Conservation (phyloP, 1,139 yeast genomes). For the Chernovozyma sophiae-reginae region DNA sequence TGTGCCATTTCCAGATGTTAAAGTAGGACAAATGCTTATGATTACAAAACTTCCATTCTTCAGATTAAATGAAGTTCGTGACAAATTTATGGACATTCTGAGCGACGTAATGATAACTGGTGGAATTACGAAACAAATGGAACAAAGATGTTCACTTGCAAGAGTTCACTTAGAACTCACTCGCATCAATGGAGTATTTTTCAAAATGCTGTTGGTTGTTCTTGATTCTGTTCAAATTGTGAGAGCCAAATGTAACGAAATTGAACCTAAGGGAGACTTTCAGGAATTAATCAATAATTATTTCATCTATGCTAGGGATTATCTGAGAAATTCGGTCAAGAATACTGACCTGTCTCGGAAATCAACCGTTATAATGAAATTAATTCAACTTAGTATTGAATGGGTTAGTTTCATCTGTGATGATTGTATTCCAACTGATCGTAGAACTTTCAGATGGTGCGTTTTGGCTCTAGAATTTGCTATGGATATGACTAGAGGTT, state of each 20-base stretch:
- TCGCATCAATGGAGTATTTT: slow-evolving; percentile 63
- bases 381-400: slow-evolving; percentile 74
- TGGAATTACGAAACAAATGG: slow-evolving; percentile 38
- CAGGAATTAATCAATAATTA: slow-evolving; percentile 77
- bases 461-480: slow-evolving; percentile 94
- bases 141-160: slow-evolving; percentile 67
- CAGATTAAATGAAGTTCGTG: slow-evolving; percentile 32
- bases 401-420: slow-evolving; percentile 94
- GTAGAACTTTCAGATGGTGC: slow-evolving; percentile 92
- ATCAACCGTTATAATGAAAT: slow-evolving; percentile 65
- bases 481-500: slow-evolving; percentile 91
- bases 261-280: slow-evolving; percentile 49
- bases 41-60: slow-evolving; percentile 48
- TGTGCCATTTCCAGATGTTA: slow-evolving; percentile 46
- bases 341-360: slow-evolving; percentile 63
- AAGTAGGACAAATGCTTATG: slow-evolving; percentile 67
- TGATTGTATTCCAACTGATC: slow-evolving; percentile 90
- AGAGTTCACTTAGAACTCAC: slow-evolving; percentile 73
- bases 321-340: slow-evolving; percentile 69
- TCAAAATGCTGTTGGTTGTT: slow-evolving; percentile 63
- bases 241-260: slow-evolving; percentile 37
- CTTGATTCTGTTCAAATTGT: slow-evolving; percentile 61
- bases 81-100: slow-evolving; percentile 47
- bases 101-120: slow-evolving; percentile 49
- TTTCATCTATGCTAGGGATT: slow-evolving; percentile 79